A percentile compares a stretch with the other conserved stretches of the same genome.
Conservation (phyloP, 768 basidiomycete genomes). For the Termitomyces bulborhizus region DNA sequence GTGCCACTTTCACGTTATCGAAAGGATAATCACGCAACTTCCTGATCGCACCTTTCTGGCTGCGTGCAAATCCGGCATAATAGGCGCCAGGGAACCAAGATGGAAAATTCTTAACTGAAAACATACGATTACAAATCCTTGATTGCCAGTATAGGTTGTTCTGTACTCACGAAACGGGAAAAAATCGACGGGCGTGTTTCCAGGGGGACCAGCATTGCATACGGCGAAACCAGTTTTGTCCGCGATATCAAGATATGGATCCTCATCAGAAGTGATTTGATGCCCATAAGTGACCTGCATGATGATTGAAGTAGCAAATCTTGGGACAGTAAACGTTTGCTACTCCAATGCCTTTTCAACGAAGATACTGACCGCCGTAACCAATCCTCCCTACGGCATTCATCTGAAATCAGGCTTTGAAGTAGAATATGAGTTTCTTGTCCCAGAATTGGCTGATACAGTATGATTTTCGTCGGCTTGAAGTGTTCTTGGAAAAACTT, state of each 20-base stretch:
- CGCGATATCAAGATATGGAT: conserved; percentile 30
- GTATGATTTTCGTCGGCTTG: background rate
- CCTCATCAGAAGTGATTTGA: conserved; percentile 22
- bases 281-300: conserved; percentile 26
- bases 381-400: background rate
- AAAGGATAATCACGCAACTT: conserved; percentile 26
- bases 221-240: conserved; percentile 22
- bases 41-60: conserved; percentile 3
- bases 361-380: background rate
- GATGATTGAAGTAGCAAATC: conserved; percentile 14
- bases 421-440: background rate
- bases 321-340: background rate
- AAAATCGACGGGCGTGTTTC: conserved; percentile 7
- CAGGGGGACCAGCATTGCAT: conserved; percentile 17
- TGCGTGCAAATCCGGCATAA: conserved; percentile 15
- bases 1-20: conserved; percentile 21
- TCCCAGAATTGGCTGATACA: background rate
- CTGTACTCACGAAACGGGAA: conserved; percentile 20
- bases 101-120: conserved; percentile 25
- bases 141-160: no score
- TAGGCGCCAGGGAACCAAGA: conserved; percentile 27
- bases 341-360: background rate
- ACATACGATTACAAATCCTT: background rate
- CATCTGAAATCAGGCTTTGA: background rate
- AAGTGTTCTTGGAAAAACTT: background rate